Evolutionary conservation across 148 eudicot species (phyloP).

Genomic region (Gaultheria prostrata): DNA sequence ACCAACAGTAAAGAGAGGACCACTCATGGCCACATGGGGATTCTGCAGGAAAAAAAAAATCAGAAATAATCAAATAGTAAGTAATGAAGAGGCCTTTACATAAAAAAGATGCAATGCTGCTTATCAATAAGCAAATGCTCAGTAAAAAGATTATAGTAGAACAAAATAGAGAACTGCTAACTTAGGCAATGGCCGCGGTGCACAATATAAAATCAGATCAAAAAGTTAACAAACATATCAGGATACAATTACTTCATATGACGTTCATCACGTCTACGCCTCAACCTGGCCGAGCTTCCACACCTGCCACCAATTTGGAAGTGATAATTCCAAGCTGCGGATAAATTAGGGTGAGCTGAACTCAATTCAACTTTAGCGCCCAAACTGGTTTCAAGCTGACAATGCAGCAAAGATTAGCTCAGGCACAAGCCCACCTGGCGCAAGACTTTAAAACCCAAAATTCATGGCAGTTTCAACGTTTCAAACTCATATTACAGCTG

Average conservation of each 20-base stretch:
- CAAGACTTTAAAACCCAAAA: background rate
- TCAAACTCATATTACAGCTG: background rate
- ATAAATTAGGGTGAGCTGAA: background rate
- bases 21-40: conserved; percentile 49
- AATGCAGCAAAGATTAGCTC: conserved; percentile 8
- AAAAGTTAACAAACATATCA: conserved; percentile 1
- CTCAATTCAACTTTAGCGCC: background rate
- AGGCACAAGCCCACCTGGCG: no score
- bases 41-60: conserved; percentile 42
- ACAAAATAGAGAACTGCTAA: background rate
- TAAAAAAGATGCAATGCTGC: background rate
- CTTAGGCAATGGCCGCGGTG: background rate
- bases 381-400: background rate
- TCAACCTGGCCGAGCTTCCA: background rate
- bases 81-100: background rate
- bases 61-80: background rate
- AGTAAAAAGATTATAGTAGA: background rate
- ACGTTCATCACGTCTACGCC: background rate
- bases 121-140: background rate
- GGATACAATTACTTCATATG: background rate
- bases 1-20: conserved; percentile 72
- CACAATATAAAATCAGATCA: background rate
- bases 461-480: background rate
- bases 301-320: background rate
- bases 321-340: background rate